Percentiles rank a stretch among this genome's conserved stretches.
These are phyloP conservation scores for Globisporangium irregulare DNA, from an alignment of 352 stramenopile genomes.

Conservation along the genomic window DNA sequence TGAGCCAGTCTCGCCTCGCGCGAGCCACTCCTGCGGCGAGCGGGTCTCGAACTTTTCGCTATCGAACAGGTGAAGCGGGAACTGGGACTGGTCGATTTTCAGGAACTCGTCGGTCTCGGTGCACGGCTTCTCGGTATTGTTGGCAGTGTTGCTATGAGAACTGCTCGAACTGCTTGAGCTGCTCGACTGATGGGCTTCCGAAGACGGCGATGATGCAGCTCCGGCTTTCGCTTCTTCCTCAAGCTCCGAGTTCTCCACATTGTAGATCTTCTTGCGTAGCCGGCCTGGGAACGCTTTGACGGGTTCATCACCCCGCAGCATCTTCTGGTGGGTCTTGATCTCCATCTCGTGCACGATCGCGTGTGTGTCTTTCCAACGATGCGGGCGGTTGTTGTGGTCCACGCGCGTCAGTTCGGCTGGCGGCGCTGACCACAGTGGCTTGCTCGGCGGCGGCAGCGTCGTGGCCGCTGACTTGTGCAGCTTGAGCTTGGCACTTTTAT, in stretches of 20 bases:
- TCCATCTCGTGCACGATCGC: conserved; percentile 68
- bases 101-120: conserved; percentile 59
- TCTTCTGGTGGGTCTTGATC: conserved; percentile 49
- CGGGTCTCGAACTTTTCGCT: conserved; percentile 81
- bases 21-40: conserved; percentile 76
- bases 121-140: not conserved
- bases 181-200: not conserved
- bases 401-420: conserved; percentile 56
- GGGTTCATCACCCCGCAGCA: conserved; percentile 42
- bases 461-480: not conserved
- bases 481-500: not conserved
- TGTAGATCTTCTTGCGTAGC: conserved; percentile 48
- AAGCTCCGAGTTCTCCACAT: conserved; percentile 16
- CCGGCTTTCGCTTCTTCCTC: not conserved
- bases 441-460: not conserved
- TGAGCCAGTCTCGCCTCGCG: conserved; percentile 34
- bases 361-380: conserved; percentile 79
- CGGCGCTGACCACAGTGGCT: conserved; percentile 17
- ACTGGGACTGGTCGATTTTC: conserved; percentile 89
- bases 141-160: not conserved
- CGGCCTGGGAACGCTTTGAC: conserved; percentile 60
- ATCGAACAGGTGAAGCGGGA: conserved; percentile 90
- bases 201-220: not conserved
- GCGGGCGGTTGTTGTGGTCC: conserved; percentile 84
- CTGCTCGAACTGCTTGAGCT: not conserved